Evolutionary conservation across 192 early-diverging fungal genomes (phyloP), one percentile per base, ranked within the genome.

Genomic region (Paraglomus brasilianum): DNA sequence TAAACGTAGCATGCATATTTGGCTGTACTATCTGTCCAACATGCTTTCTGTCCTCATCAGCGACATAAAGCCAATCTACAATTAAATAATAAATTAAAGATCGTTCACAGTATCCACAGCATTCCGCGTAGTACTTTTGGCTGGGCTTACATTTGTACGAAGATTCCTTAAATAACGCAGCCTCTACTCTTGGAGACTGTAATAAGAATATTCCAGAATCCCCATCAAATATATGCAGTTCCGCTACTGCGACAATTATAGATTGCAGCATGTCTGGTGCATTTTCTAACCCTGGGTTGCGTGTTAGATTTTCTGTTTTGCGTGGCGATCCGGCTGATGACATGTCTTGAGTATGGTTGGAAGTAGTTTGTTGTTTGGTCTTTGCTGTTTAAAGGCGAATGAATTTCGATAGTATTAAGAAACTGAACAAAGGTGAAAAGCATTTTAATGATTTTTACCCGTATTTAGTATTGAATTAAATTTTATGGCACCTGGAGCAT

Each of bases 1-100:
- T 93, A 73, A 92, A 95, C 22, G 89, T 83, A 0, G 87, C 84
- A 61, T 91, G 88, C 89, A 95, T 92, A 24, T 78, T 79, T n/a
- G 85, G 82, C 57, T 90, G 86, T 15, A 95, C 50, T 39, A 73
- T 67, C 72, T 88, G 86, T n/a, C 81, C 79, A 39, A 83, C 68
- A 21, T 81, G 80, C 60, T 71, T 75, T 38, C 73, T 73, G 2
- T 74, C 76, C 43, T 81, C 73, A 38, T 80, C 73, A 8, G 77
- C 75, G 0, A 90, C 74, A 47, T 83, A 78, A 49, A 88, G 76
- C 82, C 78, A 86, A 75, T 88, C 84, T 66, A 61, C 68, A 59
- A 76, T 62, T 59, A 72, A 15, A 45, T 43, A 14, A 17, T 1
- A 40, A 41, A 3, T 17, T 11, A 13, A 64, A 66, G 47, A 50